Evolutionary conservation across 257 asterid genomes (phyloP).

Genomic region (Nemophila menziesii): DNA sequence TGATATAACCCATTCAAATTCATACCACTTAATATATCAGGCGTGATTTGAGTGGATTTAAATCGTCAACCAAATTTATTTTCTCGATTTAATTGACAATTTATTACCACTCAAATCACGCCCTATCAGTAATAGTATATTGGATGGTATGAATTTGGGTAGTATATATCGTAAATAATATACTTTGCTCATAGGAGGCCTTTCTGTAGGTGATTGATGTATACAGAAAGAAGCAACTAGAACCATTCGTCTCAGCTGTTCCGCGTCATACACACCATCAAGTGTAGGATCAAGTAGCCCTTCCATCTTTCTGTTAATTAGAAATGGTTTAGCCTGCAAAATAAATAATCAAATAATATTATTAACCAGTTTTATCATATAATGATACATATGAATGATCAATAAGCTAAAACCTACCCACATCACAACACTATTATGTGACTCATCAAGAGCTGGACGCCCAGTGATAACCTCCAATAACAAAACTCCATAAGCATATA

Average conservation of each 20-base stretch:
- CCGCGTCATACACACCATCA: conserved; percentile 41
- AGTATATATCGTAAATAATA: no score
- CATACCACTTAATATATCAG: no score
- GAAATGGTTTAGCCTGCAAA: conserved; percentile 76
- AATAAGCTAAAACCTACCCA: conserved; percentile 52
- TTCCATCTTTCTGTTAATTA: conserved; percentile 27
- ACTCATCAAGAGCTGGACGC: conserved; percentile 80
- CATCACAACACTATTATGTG: conserved; percentile 76
- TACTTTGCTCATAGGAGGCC: conserved; percentile 92
- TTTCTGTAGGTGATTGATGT: conserved; percentile 51
- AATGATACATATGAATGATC: not conserved
- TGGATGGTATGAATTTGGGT: no score
- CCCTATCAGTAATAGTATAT: no score
- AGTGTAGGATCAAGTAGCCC: conserved; percentile 70
- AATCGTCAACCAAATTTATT: no score
- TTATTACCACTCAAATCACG: no score
- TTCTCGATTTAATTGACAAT: no score
- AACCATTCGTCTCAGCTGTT: conserved; percentile 49
- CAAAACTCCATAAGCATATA: conserved; percentile 83
- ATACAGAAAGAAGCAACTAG: conserved; percentile 68
- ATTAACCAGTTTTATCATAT: not conserved
- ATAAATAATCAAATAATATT: not conserved
- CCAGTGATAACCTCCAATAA: conserved; percentile 72
- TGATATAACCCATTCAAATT: no score
- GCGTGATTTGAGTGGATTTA: no score